phyloP scores from a whole-genome alignment of 2,329 filamentous ascomycete species.

The Coniochaeta sp. region DNA sequence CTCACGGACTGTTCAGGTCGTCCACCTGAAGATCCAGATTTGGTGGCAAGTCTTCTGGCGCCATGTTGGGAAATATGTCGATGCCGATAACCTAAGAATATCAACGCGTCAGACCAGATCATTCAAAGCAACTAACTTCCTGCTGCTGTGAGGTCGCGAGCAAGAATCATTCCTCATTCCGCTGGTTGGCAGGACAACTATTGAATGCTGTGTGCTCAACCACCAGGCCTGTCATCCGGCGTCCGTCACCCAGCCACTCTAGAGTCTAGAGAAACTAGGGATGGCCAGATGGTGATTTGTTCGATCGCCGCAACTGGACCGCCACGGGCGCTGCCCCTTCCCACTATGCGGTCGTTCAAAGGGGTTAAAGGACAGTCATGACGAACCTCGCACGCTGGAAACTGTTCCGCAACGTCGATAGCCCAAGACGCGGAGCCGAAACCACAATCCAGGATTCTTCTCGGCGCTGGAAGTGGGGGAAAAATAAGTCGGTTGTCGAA shows the following conservation, averaged over 20 bases:
- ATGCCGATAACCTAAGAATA: conserved; percentile 57
- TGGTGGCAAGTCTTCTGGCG: conserved; percentile 53
- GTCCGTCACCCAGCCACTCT: not conserved
- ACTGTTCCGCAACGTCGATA: conserved; percentile 54
- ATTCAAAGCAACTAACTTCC: not conserved
- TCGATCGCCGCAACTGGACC: too few species aligned
- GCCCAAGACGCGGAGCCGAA: conserved; percentile 68
- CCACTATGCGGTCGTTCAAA: conserved; percentile 2
- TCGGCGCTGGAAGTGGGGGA: conserved; percentile 51
- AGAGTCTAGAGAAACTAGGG: not conserved
- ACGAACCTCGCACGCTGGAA: conserved; percentile 57
- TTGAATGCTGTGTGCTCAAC: not conserved
- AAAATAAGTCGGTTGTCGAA: conserved; percentile 65
- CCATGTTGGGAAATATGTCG: conserved; percentile 64
- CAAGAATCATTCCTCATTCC: not conserved
- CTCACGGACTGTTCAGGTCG: conserved; percentile 59
- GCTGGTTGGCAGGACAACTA: not conserved
- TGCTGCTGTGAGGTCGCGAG: not conserved
- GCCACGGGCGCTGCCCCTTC: not conserved
- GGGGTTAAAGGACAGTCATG: conserved; percentile 6
- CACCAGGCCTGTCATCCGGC: not conserved
- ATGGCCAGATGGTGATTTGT: not conserved
- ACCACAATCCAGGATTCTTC: conserved; percentile 63
- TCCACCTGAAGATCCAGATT: conserved; percentile 68
- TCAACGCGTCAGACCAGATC: not conserved